Percentiles rank a stretch among this genome's conserved stretches.
These are phyloP conservation scores for Neofusicoccum cordaticola DNA, from an alignment of 2,329 filamentous ascomycete species.

Conservation along the genomic window DNA sequence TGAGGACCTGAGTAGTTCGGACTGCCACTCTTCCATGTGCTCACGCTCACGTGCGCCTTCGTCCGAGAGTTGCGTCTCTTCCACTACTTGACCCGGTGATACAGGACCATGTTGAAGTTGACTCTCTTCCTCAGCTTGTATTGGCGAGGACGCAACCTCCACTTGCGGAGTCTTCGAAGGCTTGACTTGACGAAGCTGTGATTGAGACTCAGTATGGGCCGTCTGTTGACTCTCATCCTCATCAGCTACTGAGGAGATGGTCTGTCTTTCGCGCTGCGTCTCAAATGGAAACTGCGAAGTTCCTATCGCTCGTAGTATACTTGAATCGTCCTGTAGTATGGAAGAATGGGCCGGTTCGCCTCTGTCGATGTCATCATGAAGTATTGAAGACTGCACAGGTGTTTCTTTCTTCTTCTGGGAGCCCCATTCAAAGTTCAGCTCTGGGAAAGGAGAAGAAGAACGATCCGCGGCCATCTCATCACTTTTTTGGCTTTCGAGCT, in stretches of 20 bases:
- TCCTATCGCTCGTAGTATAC: neutral
- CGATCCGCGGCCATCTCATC: constrained; percentile 23
- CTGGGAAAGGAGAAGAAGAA: constrained; percentile 9
- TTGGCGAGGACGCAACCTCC: neutral
- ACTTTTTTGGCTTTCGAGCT: constrained; percentile 16
- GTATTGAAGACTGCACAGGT: neutral
- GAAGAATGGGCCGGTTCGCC: neutral
- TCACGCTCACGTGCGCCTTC: neutral
- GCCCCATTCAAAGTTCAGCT: neutral
- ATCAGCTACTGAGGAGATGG: neutral
- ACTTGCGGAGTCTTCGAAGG: neutral
- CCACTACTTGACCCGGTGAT: neutral
- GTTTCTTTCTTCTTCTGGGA: neutral
- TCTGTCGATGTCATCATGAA: neutral
- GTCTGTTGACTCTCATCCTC: neutral
- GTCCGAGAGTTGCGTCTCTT: neutral
- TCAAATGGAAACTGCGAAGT: constrained; percentile 2
- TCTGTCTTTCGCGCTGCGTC: neutral
- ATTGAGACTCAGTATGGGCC: neutral
- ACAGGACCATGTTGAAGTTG: neutral
- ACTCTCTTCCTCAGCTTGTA: neutral
- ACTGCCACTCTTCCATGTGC: no score
- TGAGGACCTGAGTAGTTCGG: no score
- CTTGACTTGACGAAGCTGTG: neutral
- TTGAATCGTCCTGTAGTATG: constrained; percentile 12